These are phyloP conservation scores for Phytomonas sp. DNA, from an alignment of 208 protist genomes.

Conservation along the genomic window DNA sequence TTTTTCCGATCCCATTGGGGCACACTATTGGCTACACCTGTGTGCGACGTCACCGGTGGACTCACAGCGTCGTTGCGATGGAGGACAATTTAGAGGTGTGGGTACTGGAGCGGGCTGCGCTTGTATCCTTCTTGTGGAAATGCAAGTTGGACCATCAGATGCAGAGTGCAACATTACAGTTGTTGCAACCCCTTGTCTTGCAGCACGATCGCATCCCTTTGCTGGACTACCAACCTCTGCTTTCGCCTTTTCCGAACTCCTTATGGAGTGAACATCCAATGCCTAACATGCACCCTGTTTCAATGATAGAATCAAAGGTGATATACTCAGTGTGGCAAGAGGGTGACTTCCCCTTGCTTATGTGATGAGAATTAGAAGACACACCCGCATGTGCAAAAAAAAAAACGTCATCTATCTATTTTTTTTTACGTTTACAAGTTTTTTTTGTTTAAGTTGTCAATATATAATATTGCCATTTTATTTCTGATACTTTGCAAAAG, in stretches of 20 bases:
- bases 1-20: constrained; percentile 31
- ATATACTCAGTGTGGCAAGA: constrained; percentile 65
- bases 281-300: constrained; percentile 61
- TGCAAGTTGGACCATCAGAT: constrained; percentile 41
- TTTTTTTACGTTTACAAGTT: no score
- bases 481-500: not conserved
- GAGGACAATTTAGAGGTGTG: constrained; percentile 68
- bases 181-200: constrained; percentile 59
- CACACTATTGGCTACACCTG: constrained; percentile 75
- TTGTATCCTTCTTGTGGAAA: constrained; percentile 52
- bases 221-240: constrained; percentile 67
- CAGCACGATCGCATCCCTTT: constrained; percentile 23
- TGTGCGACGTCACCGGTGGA: constrained; percentile 67
- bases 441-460: no score
- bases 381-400: constrained; percentile 1
- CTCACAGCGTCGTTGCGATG: constrained; percentile 43
- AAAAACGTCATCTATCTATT: no score
- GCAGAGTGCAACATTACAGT: constrained; percentile 46
- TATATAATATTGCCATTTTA: not conserved
- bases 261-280: constrained; percentile 56
- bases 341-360: constrained; percentile 45
- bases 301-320: constrained; percentile 13
- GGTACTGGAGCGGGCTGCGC: constrained; percentile 44
- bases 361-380: constrained; percentile 12
- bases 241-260: constrained; percentile 56